Base-by-base conservation (phyloP, 108 stramenopile species). In the Pseudonitzschia pungens region DNA sequence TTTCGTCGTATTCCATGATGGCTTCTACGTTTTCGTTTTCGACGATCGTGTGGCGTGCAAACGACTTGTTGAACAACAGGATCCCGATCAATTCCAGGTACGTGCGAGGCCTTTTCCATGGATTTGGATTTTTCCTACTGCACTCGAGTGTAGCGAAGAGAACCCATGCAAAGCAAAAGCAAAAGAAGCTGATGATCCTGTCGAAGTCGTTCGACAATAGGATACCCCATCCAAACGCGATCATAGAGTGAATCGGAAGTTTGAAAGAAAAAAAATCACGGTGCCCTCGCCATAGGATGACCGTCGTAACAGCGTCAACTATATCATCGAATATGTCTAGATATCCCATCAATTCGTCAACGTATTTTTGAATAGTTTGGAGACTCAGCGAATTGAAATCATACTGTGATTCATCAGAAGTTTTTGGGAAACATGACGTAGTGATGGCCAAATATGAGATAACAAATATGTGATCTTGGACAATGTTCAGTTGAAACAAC, bases 161-260 rank as follows among this genome's bases (percentile, higher is more conserved):
- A 29, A 77, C 55, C 76, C 70, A 77, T n/a, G 62, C 70, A 56
- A 71, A 32, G 1, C 42, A 53, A 45, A 77, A 77, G 10, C 56
- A 59, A 15, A 77, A 16, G 43, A 77, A 77, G 12, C 69, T 41
- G 16, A 59, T 42, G 28, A 77, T 43, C 22, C 29, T 51, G 9
- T 77, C 70, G 65, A 77, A 66, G 53, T 77, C 52, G 7, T 51
- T 31, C 18, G 70, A 31, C 28, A 77, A 33, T n/a, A 62, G 56
- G 45, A 77, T 57, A 0, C 70, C 76, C 76, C 76, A 63, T 27
- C 29, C 57, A 26, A 90, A 90, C 12, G 79, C 66, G 32, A 81
- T 45, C 58, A 83, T 42, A 0, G 86, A 87, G 65, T 81, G 81
- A 44, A 90, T 51, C 26, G 89, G 89, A 28, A 84, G 68, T 20